Conservation (phyloP, 192 early-diverging fungal species). For the Gamsiella multidivaricata region DNA sequence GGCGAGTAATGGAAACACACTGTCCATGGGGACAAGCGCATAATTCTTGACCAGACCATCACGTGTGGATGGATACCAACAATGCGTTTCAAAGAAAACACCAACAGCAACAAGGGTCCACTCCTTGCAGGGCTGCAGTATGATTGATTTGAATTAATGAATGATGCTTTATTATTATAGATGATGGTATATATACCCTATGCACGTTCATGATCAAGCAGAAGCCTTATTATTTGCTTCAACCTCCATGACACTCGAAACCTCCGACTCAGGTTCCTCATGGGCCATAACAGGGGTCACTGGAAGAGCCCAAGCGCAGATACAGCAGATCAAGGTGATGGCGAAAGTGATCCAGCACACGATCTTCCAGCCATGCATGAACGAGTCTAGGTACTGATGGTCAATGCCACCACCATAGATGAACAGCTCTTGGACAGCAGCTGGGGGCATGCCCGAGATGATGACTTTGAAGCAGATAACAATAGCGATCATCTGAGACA, state of each 20-base stretch:
- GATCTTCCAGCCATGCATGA: slow-evolving; percentile 47
- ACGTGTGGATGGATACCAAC: too few relatives aligned
- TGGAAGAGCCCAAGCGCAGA: slow-evolving; percentile 33
- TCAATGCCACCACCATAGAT: slow-evolving; percentile 48
- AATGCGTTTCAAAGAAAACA: too few relatives aligned
- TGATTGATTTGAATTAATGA: too few relatives aligned
- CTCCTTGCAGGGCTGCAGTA: too few relatives aligned
- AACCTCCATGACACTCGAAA: not conserved
- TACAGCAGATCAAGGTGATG: slow-evolving; percentile 39
- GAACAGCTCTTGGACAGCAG: slow-evolving; percentile 43
- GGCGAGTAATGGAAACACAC: too few relatives aligned
- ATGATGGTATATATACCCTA: too few relatives aligned
- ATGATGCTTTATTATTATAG: too few relatives aligned
- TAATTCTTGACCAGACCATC: too few relatives aligned
- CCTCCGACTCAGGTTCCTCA: slow-evolving; percentile 5
- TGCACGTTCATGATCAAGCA: not conserved
- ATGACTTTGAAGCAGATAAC: slow-evolving; percentile 54
- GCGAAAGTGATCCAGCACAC: slow-evolving; percentile 48
- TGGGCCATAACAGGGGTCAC: slow-evolving; percentile 30
- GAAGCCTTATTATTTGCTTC: not conserved
- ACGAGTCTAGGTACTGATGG: slow-evolving; percentile 29
- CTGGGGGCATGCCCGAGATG: slow-evolving; percentile 46
- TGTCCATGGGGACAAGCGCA: too few relatives aligned
- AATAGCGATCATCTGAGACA: slow-evolving; percentile 53
- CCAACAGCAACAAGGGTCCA: too few relatives aligned